Conservation (phyloP, 768 basidiomycete genomes). For the Kwoniella botswanensis region DNA sequence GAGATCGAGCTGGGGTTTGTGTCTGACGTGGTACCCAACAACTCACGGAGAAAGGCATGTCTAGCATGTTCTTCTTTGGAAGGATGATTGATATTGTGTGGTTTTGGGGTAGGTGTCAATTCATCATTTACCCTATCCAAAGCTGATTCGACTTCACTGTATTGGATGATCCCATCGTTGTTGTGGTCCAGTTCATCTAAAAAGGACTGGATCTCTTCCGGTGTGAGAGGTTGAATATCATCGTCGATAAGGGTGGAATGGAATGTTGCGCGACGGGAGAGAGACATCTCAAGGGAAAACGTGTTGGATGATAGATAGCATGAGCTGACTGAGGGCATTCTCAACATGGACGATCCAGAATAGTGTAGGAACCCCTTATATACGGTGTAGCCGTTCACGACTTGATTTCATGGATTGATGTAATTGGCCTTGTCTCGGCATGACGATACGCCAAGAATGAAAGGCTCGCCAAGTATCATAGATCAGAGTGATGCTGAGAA, state of each 20-base stretch:
- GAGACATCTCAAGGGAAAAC: background rate
- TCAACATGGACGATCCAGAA: too few relatives aligned
- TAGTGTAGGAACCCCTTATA: too few relatives aligned
- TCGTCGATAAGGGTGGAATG: slow-evolving; percentile 8
- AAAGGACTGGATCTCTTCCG: slow-evolving; percentile 36
- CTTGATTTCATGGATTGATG: too few relatives aligned
- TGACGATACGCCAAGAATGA: too few relatives aligned
- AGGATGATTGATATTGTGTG: slow-evolving; percentile 29
- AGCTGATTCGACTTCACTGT: slow-evolving; percentile 28
- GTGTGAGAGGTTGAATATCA: slow-evolving; percentile 6
- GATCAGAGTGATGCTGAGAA: background rate
- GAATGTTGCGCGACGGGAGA: background rate
- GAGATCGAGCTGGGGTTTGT: background rate
- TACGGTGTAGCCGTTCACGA: too few relatives aligned
- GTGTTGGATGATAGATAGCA: too few relatives aligned
- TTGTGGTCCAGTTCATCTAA: slow-evolving; percentile 39
- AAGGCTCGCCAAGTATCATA: too few relatives aligned
- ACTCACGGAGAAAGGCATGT: slow-evolving; percentile 28
- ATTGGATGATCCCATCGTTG: slow-evolving; percentile 31
- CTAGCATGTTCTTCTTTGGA: slow-evolving; percentile 22
- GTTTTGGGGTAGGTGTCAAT: slow-evolving; percentile 19
- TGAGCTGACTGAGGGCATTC: too few relatives aligned
- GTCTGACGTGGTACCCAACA: slow-evolving; percentile 20
- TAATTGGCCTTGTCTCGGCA: too few relatives aligned
- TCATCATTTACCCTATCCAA: slow-evolving; percentile 35